These are phyloP conservation scores for Vitis hybrid DNA, from an alignment of 177 flowering plant species.

Conservation along the genomic window DNA sequence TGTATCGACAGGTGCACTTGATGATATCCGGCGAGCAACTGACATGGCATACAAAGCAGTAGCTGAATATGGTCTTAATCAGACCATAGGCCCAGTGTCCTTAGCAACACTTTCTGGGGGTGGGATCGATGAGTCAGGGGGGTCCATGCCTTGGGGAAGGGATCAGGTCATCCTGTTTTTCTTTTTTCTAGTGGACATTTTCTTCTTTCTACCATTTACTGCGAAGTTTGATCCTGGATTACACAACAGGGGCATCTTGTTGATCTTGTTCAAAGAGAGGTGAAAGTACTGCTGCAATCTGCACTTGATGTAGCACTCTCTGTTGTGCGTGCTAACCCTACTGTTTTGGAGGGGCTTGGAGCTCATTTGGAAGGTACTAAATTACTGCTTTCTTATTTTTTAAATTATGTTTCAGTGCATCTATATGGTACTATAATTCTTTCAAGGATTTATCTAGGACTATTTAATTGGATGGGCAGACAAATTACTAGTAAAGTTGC, in stretches of 20 bases:
- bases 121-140: constrained; percentile 88
- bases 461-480: not conserved
- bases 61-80: constrained; percentile 97
- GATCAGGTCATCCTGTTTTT: constrained; percentile 71
- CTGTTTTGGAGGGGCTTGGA: constrained; percentile 94
- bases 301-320: constrained; percentile 84
- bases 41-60: constrained; percentile 98
- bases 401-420: too few species aligned
- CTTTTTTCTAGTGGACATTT: not conserved
- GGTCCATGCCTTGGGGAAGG: constrained; percentile 73
- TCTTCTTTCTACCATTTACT: not conserved
- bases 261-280: constrained; percentile 96
- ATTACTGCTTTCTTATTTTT: not conserved
- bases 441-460: not conserved
- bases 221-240: constrained; percentile 18
- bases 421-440: too few species aligned
- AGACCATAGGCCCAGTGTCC: constrained; percentile 86
- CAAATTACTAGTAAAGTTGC: not conserved
- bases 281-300: constrained; percentile 78
- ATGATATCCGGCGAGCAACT: constrained; percentile 95
- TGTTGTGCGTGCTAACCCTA: constrained; percentile 91
- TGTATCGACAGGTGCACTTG: constrained; percentile 97
- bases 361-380: constrained; percentile 86
- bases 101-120: constrained; percentile 83
- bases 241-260: constrained; percentile 80